These are phyloP conservation scores for Coniosporium apollinis DNA, from an alignment of 495 filamentous ascomycete genomes.

Conservation along the genomic window DNA sequence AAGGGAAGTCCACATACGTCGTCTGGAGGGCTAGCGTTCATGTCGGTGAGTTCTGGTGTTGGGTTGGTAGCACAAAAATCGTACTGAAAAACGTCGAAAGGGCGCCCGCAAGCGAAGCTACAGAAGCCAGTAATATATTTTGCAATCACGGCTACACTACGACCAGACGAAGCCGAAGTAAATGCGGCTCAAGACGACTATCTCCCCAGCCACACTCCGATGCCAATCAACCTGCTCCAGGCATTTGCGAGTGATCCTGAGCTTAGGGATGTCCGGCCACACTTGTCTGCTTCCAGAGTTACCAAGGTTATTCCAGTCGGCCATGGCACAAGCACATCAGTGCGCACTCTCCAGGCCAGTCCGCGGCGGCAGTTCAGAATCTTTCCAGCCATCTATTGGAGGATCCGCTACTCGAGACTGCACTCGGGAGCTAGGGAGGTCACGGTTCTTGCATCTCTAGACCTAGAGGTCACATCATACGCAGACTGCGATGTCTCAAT, in stretches of 20 bases:
- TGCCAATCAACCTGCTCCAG: conserved; percentile 68
- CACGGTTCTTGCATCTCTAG: conserved; percentile 59
- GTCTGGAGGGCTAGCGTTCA: too few relatives aligned
- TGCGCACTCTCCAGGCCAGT: conserved; percentile 45
- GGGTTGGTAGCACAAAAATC: not conserved
- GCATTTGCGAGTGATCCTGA: conserved; percentile 54
- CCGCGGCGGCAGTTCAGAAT: conserved; percentile 50
- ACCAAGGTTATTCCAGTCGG: conserved; percentile 54
- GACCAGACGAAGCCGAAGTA: conserved; percentile 35
- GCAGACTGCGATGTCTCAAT: conserved; percentile 56
- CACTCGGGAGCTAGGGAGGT: conserved; percentile 33
- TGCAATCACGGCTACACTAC: conserved; percentile 51
- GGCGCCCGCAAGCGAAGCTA: conserved; percentile 62
- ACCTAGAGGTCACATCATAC: conserved; percentile 77
- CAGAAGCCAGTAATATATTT: conserved; percentile 67
- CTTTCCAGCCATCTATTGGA: conserved; percentile 70
- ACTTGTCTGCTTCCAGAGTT: conserved; percentile 64
- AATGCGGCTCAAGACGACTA: conserved; percentile 47
- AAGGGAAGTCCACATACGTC: too few relatives aligned
- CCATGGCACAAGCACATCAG: conserved; percentile 36
- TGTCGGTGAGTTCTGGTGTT: too few relatives aligned
- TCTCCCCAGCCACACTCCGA: conserved; percentile 55
- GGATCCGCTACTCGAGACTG: conserved; percentile 63
- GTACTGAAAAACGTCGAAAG: not conserved
- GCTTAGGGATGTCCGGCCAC: conserved; percentile 47